Conservation (phyloP, 2,329 filamentous ascomycete species). For the Drechslera avenae region DNA sequence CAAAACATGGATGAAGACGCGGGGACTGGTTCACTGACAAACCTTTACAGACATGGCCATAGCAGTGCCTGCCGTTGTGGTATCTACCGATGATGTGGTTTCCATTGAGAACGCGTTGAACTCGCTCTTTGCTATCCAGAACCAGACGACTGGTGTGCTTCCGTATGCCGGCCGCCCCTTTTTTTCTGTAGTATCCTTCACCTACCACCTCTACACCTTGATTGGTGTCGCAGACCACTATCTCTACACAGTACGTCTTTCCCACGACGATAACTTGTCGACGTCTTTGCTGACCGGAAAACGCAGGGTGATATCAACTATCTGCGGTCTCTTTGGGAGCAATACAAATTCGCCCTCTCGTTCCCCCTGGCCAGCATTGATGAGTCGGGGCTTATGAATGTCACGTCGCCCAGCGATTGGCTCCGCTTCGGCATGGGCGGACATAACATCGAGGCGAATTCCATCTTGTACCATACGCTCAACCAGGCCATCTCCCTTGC, state of each 20-base stretch:
- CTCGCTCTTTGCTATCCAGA: conserved; percentile 55
- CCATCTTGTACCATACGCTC: conserved; percentile 58
- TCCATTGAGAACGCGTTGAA: conserved; percentile 58
- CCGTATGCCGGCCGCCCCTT: conserved; percentile 59
- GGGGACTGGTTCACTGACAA: not conserved
- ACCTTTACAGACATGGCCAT: conserved; percentile 59
- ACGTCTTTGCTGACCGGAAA: not conserved
- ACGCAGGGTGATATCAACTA: conserved; percentile 47
- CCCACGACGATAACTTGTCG: no score
- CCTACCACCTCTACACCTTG: conserved; percentile 61
- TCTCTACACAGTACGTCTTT: conserved; percentile 45
- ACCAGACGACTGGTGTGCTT: conserved; percentile 50
- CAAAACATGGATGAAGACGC: no score
- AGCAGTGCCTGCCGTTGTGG: conserved; percentile 59
- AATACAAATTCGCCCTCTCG: conserved; percentile 52
- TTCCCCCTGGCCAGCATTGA: conserved; percentile 53
- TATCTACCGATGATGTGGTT: conserved; percentile 60
- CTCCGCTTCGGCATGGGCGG: conserved; percentile 58
- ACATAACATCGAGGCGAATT: conserved; percentile 55
- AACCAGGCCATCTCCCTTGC: conserved; percentile 60
- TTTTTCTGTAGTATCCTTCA: conserved; percentile 52
- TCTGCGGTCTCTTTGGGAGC: conserved; percentile 50
- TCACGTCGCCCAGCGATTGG: conserved; percentile 55
- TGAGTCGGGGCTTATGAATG: conserved; percentile 52
- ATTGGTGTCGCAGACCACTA: conserved; percentile 55